Evolutionary conservation across 129 eudicot genomes (phyloP), one percentile per base, ranked within the genome.

Genomic region (Helianthus tuberosus): DNA sequence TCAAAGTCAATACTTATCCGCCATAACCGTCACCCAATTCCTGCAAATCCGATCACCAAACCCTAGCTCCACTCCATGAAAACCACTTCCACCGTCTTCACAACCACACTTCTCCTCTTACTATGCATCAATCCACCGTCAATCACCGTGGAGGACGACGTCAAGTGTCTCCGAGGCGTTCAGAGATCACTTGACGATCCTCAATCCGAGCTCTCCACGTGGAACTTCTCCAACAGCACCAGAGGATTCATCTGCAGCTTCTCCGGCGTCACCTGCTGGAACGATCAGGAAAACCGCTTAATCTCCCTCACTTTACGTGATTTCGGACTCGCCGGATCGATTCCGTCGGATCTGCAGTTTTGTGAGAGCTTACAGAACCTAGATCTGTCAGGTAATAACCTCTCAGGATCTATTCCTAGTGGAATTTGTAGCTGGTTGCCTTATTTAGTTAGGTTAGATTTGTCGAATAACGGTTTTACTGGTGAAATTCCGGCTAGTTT

Each of bases 201-300:
- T 14, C 58, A 65, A 8, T 71, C 60, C 6, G 62, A 20, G 41
- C 38, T 85, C 5, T 50, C 58, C n/a, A 64, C 68, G n/a, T 92
- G 97, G 97, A 77, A 39, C 71, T 92, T 92, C 57, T 1, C 80
- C 3, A 86, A 86, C 61, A 53, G 82, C 0, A 61, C 93, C 5
- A 77, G 67, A 12, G 97, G 85, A 4, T 86, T 76, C 63, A 66
- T 92, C 81, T 92, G 97, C 84, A 76, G 46, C 11, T 89, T 86
- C 80, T 35, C 23, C 48, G 97, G 96, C 27, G 96, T 85, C 1
- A 35, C 87, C 8, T 92, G 97, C 82, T 92, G 97, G 97, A 92
- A 92, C 73, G 87, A 87, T 66, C 86, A 67, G 23, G 93, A 92
- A 55, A 92, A 92, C 36, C 82, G 97, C 35, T 14, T 89, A 36